A percentile compares a stretch with the other conserved stretches of the same genome.
phyloP scores from a whole-genome alignment of 768 basidiomycete species.

The Leucocoprinus sp. region DNA sequence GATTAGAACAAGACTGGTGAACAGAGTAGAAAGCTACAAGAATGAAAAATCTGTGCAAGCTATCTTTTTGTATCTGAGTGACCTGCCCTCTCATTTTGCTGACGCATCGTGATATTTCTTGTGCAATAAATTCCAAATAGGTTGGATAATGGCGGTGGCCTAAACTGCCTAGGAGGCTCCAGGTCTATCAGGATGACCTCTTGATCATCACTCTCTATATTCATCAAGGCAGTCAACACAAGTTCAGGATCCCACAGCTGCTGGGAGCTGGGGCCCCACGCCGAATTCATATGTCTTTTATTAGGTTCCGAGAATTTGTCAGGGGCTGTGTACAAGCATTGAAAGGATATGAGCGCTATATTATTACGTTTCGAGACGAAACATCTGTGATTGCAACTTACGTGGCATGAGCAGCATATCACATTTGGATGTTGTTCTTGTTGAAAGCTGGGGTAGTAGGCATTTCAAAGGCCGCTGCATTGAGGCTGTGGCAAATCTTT shows the following conservation, averaged over 20 bases:
- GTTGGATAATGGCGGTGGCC: slow-evolving; percentile 19
- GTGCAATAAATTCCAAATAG: slow-evolving; percentile 35
- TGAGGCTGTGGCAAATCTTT: slow-evolving; percentile 4
- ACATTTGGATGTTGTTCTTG: slow-evolving; percentile 3
- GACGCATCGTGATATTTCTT: slow-evolving; percentile 26
- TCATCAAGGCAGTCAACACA: slow-evolving; percentile 11
- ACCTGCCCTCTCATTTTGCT: slow-evolving; percentile 11
- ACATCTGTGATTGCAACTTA: slow-evolving; percentile 1
- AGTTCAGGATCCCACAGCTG: slow-evolving; percentile 15
- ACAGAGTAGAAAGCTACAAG: neutral
- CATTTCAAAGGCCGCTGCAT: slow-evolving; percentile 5
- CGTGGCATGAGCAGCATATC: slow-evolving; percentile 4
- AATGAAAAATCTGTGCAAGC: neutral
- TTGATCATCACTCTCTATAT: slow-evolving; percentile 22
- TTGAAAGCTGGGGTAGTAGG: neutral
- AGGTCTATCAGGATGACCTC: slow-evolving; percentile 19
- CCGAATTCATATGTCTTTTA: neutral
- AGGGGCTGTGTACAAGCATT: slow-evolving; percentile 6
- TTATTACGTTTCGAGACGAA: neutral
- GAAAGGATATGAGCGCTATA: no score
- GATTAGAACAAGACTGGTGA: neutral
- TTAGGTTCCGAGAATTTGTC: slow-evolving; percentile 1
- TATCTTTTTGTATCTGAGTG: slow-evolving; percentile 6
- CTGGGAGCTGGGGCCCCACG: slow-evolving; percentile 3
- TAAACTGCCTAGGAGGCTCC: slow-evolving; percentile 14